Conservation (phyloP, 2,329 filamentous ascomycete species). For the Setomelanomma holmii region DNA sequence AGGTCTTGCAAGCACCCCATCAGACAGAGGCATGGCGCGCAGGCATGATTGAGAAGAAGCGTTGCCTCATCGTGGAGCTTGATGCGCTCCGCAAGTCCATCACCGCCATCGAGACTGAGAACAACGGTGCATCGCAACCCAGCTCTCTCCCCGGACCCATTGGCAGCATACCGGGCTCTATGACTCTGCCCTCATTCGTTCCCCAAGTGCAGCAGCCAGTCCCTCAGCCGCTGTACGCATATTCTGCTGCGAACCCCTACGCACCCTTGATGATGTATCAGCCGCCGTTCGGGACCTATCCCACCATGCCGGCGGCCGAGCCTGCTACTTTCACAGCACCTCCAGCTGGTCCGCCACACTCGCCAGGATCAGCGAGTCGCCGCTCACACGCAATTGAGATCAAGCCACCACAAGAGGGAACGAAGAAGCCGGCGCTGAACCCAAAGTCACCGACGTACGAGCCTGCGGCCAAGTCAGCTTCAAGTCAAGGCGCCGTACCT, state of each 20-base stretch:
- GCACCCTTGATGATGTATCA: slow-evolving; percentile 38
- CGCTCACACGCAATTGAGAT: slow-evolving; percentile 52
- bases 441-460: slow-evolving; percentile 52
- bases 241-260: slow-evolving; percentile 28
- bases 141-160: slow-evolving; percentile 16
- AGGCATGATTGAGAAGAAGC: slow-evolving; percentile 46
- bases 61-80: slow-evolving; percentile 43
- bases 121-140: slow-evolving; percentile 8
- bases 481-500: slow-evolving; percentile 21
- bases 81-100: slow-evolving; percentile 47
- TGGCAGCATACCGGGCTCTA: slow-evolving; percentile 8
- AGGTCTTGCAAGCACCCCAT: slow-evolving; percentile 42
- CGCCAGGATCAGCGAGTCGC: slow-evolving; percentile 42
- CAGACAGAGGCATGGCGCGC: slow-evolving; percentile 43
- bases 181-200: slow-evolving; percentile 24
- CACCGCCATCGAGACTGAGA: slow-evolving; percentile 32
- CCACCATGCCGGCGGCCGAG: slow-evolving; percentile 25
- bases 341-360: slow-evolving; percentile 24
- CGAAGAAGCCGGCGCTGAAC: slow-evolving; percentile 42
- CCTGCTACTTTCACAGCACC: slow-evolving; percentile 29
- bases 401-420: slow-evolving; percentile 44
- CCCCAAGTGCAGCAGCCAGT: slow-evolving; percentile 35
- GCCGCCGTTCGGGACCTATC: slow-evolving; percentile 27
- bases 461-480: slow-evolving; percentile 30
- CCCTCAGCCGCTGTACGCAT: slow-evolving; percentile 32